phyloP scores from a whole-genome alignment of 2,329 filamentous ascomycete genomes.

The Arthrobotrys sinensis region DNA sequence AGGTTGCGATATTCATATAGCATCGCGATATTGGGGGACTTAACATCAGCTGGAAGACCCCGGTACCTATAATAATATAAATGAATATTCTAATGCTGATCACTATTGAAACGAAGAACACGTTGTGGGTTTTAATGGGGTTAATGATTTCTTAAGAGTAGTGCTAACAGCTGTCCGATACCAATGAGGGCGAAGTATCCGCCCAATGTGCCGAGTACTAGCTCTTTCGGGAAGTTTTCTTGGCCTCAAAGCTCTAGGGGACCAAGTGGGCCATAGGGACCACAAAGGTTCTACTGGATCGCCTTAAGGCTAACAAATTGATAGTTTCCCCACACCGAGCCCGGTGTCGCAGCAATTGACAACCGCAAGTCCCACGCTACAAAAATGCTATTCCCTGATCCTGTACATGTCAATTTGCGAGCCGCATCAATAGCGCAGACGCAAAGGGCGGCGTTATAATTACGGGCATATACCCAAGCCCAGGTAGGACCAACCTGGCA shows the following conservation, averaged over 20 bases:
- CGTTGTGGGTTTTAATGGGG: too few relatives aligned
- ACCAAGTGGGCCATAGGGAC: too few relatives aligned
- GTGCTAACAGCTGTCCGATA: too few relatives aligned
- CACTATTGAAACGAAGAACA: too few relatives aligned
- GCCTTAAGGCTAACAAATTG: conserved; percentile 26
- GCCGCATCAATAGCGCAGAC: conserved; percentile 14
- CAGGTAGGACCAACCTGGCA: conserved; percentile 10
- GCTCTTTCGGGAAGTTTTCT: not conserved
- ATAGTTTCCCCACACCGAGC: conserved; percentile 11
- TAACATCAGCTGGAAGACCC: too few relatives aligned
- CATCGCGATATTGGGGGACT: too few relatives aligned
- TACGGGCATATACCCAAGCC: conserved; percentile 19
- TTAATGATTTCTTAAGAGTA: too few relatives aligned
- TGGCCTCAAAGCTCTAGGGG: not conserved
- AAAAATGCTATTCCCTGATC: conserved; percentile 9
- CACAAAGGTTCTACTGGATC: not conserved
- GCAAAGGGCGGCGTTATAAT: not conserved
- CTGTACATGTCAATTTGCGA: not conserved
- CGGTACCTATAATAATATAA: too few relatives aligned
- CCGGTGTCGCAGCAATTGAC: conserved; percentile 2
- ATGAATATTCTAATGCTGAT: too few relatives aligned
- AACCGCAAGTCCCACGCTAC: conserved; percentile 35
- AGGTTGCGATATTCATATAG: too few relatives aligned
- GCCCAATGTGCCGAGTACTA: too few relatives aligned
- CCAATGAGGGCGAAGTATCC: too few relatives aligned